Evolutionary conservation across 768 basidiomycete species (phyloP), one percentile per base, ranked within the genome.

Genomic region (Suillus subluteus): DNA sequence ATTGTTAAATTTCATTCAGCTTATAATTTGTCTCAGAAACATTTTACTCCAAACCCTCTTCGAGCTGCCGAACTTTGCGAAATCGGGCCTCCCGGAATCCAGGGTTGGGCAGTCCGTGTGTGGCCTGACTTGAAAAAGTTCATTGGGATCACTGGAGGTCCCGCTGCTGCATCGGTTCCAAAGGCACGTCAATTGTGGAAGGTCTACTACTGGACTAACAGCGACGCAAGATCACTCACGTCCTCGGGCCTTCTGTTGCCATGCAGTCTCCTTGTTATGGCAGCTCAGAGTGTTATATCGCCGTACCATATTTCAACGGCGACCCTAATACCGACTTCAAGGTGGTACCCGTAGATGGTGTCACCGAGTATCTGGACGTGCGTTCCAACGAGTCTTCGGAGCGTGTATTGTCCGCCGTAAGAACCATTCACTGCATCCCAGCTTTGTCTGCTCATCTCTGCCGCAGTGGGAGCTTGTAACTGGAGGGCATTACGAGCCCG

Each of bases 41-140:
- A 68, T 44, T 50, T 68, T n/a, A 26, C 58, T 50, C 37, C 68
- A 15, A 64, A 65, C 30, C 66, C 68, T 23, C 8, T 54, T 11
- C 68, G 68, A 18, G 68, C 62, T n/a, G 55, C 55, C 2, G 56
- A 68, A 21, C 56, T 68, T 48, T 66, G 62, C 8, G 41, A 35
- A 38, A 58, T 66, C 15, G 67, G 67, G 4, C 23, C 35, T 16
- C 55, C 50, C 35, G 23, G 18, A 2, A n/a, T 16, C 5, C 35
- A 48, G 18, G 58, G 67, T 3, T 67, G 64, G 67, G 32, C 55
- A 12, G 38, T 43, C 18, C 30, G 41, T 43, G 59, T 67, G 2
- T 67, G 67, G 67, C 67, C 67, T 35, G 41, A 61, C 18, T 54
- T 67, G 43, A 37, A 32, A 8, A n/a, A 0, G 2, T 44, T 65